phyloP scores from a whole-genome alignment of 495 filamentous ascomycete species.

The Aspergillus homomorphus region DNA sequence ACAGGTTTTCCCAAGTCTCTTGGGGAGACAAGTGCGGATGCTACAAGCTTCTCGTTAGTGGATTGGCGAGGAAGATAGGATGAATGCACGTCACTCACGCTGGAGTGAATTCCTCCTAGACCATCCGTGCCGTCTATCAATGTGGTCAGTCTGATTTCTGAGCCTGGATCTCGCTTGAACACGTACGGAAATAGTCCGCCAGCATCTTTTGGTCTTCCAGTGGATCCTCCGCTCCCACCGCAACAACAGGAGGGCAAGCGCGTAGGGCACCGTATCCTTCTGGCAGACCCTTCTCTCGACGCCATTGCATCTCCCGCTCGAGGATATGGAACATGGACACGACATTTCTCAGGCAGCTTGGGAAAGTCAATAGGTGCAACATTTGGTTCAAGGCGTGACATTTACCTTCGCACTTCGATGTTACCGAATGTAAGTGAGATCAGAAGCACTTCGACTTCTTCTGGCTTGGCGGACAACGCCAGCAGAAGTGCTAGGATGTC shows the following conservation, averaged over 20 bases:
- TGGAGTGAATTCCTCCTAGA: conserved; percentile 82
- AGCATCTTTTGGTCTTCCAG: conserved; percentile 78
- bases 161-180: background rate
- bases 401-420: conserved; percentile 72
- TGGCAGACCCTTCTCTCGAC: conserved; percentile 58
- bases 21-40: conserved; percentile 82
- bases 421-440: conserved; percentile 94
- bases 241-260: conserved; percentile 72
- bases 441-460: conserved; percentile 84
- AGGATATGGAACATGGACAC: conserved; percentile 90
- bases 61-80: background rate
- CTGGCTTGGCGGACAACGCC: conserved; percentile 74
- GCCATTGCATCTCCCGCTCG: conserved; percentile 85
- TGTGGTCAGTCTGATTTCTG: conserved; percentile 9
- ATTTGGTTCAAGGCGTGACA: background rate
- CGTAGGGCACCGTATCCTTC: conserved; percentile 68
- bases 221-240: conserved; percentile 80
- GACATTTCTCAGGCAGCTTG: conserved; percentile 82
- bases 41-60: conserved; percentile 37
- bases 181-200: conserved; percentile 89
- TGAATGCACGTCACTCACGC: conserved; percentile 46
- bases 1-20: conserved; percentile 82
- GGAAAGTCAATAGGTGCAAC: background rate
- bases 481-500: conserved; percentile 85
- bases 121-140: conserved; percentile 81